Percentiles rank a stretch among this genome's conserved stretches.
Evolutionary conservation across 2,329 filamentous ascomycete species (phyloP).

Genomic region (Mycosphaerella arachidis): DNA sequence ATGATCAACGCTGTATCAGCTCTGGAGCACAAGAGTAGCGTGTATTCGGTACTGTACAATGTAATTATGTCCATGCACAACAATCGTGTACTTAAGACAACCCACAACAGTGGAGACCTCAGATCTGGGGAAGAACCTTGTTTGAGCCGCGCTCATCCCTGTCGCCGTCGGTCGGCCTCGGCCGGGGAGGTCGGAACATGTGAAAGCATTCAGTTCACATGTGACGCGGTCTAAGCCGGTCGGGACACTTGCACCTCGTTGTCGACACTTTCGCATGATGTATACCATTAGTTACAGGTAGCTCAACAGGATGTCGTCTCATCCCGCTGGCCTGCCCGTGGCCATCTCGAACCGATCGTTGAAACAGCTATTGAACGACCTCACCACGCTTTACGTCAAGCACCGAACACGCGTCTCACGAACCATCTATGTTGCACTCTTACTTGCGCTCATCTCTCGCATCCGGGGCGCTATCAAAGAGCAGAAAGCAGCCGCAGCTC

Average conservation of each 20-base stretch:
- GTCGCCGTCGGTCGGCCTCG: no score
- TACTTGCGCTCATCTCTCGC: constrained; percentile 76
- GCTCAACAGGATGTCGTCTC: constrained; percentile 19
- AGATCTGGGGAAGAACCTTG: no score
- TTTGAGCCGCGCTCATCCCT: no score
- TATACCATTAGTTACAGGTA: not conserved
- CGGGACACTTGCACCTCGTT: not conserved
- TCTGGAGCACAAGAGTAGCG: no score
- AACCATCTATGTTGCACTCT: constrained; percentile 75
- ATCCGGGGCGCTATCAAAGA: constrained; percentile 88
- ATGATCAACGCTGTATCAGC: no score
- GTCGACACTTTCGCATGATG: not conserved
- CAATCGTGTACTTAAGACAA: no score
- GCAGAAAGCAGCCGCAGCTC: constrained; percentile 76
- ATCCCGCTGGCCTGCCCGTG: constrained; percentile 12
- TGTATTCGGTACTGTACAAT: no score
- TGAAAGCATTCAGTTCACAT: constrained; percentile 3
- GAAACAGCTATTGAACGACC: constrained; percentile 37
- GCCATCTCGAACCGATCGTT: constrained; percentile 30
- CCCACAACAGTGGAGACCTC: no score
- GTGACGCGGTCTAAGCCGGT: not conserved
- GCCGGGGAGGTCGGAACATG: not conserved
- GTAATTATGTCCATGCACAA: no score
- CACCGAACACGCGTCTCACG: constrained; percentile 80
- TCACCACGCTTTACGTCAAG: constrained; percentile 69